phyloP scores from a whole-genome alignment of 768 basidiomycete species.

The Lactifluus rugatus region DNA sequence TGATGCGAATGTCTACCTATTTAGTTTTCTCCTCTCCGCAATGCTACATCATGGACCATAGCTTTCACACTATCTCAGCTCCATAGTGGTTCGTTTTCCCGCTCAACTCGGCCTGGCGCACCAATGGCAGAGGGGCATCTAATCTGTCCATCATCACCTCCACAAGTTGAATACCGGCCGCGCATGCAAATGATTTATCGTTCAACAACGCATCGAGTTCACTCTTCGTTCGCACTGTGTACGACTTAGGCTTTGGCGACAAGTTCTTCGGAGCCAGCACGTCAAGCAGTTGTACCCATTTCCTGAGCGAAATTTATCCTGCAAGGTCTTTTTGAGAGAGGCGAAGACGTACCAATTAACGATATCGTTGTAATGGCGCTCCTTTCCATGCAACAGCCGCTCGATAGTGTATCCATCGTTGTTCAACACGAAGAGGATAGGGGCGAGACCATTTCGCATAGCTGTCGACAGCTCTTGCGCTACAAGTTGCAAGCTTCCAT shows the following conservation, averaged over 20 bases:
- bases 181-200: constrained; percentile 47
- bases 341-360: constrained; percentile 44
- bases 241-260: constrained; percentile 44
- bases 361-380: constrained; percentile 80
- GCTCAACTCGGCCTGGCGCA: constrained; percentile 46
- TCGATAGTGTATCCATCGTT: constrained; percentile 87
- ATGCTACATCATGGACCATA: background rate
- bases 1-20: background rate
- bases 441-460: constrained; percentile 60
- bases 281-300: constrained; percentile 55
- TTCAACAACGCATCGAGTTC: constrained; percentile 64
- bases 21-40: background rate
- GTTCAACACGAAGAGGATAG: constrained; percentile 78
- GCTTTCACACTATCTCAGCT: background rate
- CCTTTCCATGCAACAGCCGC: constrained; percentile 58
- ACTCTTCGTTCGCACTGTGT: constrained; percentile 54
- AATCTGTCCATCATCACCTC: constrained; percentile 67
- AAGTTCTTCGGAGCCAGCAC: constrained; percentile 43
- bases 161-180: constrained; percentile 65
- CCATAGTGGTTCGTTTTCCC: constrained; percentile 41
- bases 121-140: constrained; percentile 62
- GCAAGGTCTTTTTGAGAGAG: background rate
- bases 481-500: constrained; percentile 73
- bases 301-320: constrained; percentile 29
- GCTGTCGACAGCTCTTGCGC: constrained; percentile 83